Base-by-base conservation (phyloP, 352 stramenopile species). In the Phytophthora sp. region DNA sequence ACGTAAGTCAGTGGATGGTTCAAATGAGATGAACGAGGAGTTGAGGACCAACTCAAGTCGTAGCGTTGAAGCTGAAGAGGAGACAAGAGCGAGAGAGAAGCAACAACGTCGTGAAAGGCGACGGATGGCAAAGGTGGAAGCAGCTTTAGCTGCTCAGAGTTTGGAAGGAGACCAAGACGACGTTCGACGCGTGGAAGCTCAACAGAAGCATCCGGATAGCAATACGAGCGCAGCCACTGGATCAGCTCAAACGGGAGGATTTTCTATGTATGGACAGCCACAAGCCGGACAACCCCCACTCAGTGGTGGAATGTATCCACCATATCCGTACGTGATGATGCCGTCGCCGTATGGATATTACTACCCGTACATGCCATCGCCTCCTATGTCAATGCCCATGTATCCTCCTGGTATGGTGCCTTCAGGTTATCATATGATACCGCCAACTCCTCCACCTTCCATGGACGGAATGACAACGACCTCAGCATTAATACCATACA, bases 321-420 rank as follows among this genome's bases (percentile, higher is more conserved):
- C 63, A 13, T 81, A 80, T 67, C 66, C 66, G 16, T 84, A 81
- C 62, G 63, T 69, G 42, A 76, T 76, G 57, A 72, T 70, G 56
- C 51, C 66, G 8, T 56, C 65, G 23, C 61, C 73, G 31, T 81
- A 79, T 38, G 70, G 74, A 45, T 81, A 73, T 49, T 80, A 78
- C 57, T 77, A 82, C 47, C 62, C 70, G 8, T 77, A 78, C 36
- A 73, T 81, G 55, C 74, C 63, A 18, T 63, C 67, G 1, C 69
- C 63, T 16, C 47, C 66, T 6, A 60, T 74, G 55, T 49, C 66
- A 30, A 63, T 77, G 42, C 51, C 63, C 13, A 61, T 76, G 33
- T 80, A 82, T 57, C 53, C 74, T 31, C 55, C 66, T 4, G 44
- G 41, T 49, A 71, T 73, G 35, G 29, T 63, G n/a, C 69, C 63